Base-by-base conservation (phyloP, 176 grass and related monocot species). In the Hordeum marinum region DNA sequence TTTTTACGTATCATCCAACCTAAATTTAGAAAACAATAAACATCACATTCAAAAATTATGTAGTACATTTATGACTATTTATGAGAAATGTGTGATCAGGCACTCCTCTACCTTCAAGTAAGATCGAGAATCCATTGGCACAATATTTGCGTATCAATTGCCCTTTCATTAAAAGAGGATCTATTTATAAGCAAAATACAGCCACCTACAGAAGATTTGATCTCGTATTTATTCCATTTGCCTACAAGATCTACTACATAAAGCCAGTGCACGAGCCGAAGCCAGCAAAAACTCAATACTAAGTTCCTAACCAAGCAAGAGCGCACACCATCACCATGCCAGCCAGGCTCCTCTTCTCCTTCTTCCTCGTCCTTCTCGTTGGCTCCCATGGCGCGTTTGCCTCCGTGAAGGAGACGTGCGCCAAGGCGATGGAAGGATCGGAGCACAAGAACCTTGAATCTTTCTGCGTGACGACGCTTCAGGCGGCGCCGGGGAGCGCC, bases 401-500 rank as follows among this genome's bases (percentile, higher is more conserved):
- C 71, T 42, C 72, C 18, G 26, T 85, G 59, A 18, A 82, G 41
- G 64, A 71, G 54, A 86, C 79, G 24, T 90, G 88, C 83, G 42
- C 72, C 3, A 82, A 65, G 78, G 88, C 88, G 55, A 86, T 55
- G 72, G 15, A 64, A 54, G 35, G 31, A 20, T 81, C 12, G 18
- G 6, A 8, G 1, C 72, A 5, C 42, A 2, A 2, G 52, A 84
- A 63, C 54, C 88, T 90, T 4, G 15, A 35, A 12, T 5, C 32
- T 43, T 86, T 86, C 79, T 90, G 88, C 84, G 88, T 86, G 43
- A 23, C 88, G 20, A 41, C 79, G 52, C 84, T 90, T 9, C 59
- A 79, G 57, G 79, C 58, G 57, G 84, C 58, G 25, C 84, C 88
- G 0, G 73, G 84, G 43, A 90, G 88, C 80, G 65, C 1, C 25